Evolutionary conservation across 176 grass and related monocot genomes (phyloP).

Genomic region (Eragrostis nindensis): DNA sequence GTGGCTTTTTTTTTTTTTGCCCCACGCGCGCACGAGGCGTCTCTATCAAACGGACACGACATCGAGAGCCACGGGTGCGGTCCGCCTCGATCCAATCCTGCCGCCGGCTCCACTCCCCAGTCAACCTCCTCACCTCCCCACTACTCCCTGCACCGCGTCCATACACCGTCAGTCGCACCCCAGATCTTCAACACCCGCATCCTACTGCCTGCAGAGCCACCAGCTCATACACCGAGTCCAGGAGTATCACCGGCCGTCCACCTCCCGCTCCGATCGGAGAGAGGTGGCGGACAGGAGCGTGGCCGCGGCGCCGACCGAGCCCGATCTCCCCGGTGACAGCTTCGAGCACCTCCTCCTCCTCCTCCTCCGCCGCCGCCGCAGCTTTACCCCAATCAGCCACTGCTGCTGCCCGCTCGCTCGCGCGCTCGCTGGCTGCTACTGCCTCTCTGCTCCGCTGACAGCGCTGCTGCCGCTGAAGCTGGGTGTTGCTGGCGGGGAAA

Average conservation of each 20-base stretch:
- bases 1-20: no score
- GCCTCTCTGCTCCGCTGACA: not conserved
- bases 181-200: not conserved
- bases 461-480: not conserved
- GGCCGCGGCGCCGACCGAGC: conserved; percentile 47
- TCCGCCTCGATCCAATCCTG: conserved; percentile 16
- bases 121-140: not conserved
- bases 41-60: no score
- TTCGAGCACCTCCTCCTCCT: not conserved
- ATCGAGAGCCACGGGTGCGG: not conserved
- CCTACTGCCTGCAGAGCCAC: not conserved
- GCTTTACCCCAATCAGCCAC: not conserved
- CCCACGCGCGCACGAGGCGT: no score
- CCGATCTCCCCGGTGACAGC: conserved; percentile 19
- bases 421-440: not conserved
- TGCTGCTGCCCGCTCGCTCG: not conserved
- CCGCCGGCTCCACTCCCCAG: conserved; percentile 27
- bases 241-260: not conserved
- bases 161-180: not conserved
- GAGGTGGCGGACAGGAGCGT: conserved; percentile 25
- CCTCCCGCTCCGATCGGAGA: conserved; percentile 46
- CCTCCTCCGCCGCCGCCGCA: conserved; percentile 12
- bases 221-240: not conserved
- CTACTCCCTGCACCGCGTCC: not conserved
- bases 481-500: conserved; percentile 24